Conservation (phyloP, 176 grass and related monocot species). For the Musa troglodytarum region DNA sequence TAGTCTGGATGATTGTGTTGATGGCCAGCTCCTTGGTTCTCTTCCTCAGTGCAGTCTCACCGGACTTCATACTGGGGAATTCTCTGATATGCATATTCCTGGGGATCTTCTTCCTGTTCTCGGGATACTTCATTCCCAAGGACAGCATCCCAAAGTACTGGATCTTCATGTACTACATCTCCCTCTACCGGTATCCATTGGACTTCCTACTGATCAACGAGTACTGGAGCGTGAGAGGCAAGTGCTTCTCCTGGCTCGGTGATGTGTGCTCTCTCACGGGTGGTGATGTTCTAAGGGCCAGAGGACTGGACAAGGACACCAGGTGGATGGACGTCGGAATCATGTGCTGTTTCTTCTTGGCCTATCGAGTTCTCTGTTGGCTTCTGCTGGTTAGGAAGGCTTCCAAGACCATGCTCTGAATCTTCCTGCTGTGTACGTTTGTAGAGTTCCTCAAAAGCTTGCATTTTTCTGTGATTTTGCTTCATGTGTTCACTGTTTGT, state of each 20-base stretch:
- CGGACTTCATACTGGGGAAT: constrained; percentile 79
- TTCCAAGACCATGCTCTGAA: constrained; percentile 61
- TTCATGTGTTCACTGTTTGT: no score
- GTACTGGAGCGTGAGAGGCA: constrained; percentile 35
- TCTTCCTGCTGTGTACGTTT: not conserved
- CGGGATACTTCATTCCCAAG: constrained; percentile 85
- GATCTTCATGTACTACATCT: constrained; percentile 88
- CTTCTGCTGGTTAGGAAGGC: constrained; percentile 62
- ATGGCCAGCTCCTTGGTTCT: constrained; percentile 84
- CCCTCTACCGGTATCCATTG: constrained; percentile 78
- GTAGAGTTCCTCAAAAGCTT: not conserved
- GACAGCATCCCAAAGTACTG: constrained; percentile 81
- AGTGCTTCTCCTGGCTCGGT: constrained; percentile 45
- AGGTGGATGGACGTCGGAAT: constrained; percentile 60
- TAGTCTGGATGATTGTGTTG: constrained; percentile 79
- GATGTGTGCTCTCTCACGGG: constrained; percentile 42
- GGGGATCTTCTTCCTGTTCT: constrained; percentile 89
- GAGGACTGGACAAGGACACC: constrained; percentile 54
- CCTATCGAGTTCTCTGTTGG: constrained; percentile 80
- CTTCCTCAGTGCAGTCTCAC: constrained; percentile 74
- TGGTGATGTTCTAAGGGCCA: constrained; percentile 44
- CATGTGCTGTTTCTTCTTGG: constrained; percentile 72
- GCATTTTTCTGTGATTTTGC: no score
- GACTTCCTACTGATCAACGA: constrained; percentile 85
- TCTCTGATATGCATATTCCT: constrained; percentile 72